These are phyloP conservation scores for Aaosphaeria pasadenensis DNA, from an alignment of 2,329 filamentous ascomycete genomes.

Conservation along the genomic window DNA sequence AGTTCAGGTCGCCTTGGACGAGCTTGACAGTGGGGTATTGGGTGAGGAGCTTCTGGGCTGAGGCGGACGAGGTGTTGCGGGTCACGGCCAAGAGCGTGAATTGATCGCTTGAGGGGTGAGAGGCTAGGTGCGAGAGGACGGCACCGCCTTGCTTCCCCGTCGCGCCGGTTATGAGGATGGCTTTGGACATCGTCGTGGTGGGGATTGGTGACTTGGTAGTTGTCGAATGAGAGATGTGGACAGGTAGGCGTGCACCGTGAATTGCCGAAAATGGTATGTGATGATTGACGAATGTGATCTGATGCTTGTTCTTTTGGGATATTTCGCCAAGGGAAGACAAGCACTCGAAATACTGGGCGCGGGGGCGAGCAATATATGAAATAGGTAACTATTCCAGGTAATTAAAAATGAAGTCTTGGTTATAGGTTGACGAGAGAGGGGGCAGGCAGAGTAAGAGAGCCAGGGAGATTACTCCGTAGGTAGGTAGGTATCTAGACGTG, in stretches of 20 bases:
- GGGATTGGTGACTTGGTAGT: slow-evolving; percentile 5
- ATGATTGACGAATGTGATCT: too few relatives aligned
- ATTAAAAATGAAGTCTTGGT: too few relatives aligned
- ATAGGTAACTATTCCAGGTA: too few relatives aligned
- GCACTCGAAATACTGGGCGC: too few relatives aligned
- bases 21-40: slow-evolving; percentile 51
- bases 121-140: slow-evolving; percentile 42
- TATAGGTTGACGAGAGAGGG: too few relatives aligned
- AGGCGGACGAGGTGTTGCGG: slow-evolving; percentile 51
- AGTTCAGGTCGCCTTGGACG: slow-evolving; percentile 57
- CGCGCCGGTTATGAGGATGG: slow-evolving; percentile 44
- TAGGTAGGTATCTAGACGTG: too few relatives aligned
- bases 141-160: slow-evolving; percentile 49
- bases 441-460: too few relatives aligned
- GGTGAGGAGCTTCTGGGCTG: slow-evolving; percentile 48
- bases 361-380: too few relatives aligned
- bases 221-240: not conserved
- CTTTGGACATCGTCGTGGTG: slow-evolving; percentile 31
- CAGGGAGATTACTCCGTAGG: too few relatives aligned
- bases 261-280: too few relatives aligned
- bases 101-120: slow-evolving; percentile 27
- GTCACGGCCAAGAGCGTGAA: slow-evolving; percentile 60
- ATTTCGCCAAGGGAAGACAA: too few relatives aligned
- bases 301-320: too few relatives aligned
- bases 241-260: not conserved